Conservation (phyloP, 1,284 basidiomycete species). For the Cutaneotrichosporon cutaneum region DNA sequence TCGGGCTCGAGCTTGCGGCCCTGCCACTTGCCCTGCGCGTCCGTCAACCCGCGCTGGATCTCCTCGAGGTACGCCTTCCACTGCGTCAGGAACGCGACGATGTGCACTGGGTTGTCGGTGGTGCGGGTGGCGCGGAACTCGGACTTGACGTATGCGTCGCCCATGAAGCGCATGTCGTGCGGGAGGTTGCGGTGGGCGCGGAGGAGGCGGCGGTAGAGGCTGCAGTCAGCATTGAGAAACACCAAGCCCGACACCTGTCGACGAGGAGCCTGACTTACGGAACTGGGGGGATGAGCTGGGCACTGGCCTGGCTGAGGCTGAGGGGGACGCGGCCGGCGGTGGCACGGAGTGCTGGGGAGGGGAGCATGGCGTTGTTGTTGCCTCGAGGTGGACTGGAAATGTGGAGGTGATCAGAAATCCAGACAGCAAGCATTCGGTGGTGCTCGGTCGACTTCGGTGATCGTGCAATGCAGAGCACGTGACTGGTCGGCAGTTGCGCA, state of each 20-base stretch:
- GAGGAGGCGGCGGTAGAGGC: slow-evolving; percentile 75
- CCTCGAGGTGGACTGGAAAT: not conserved
- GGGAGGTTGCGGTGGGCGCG: slow-evolving; percentile 74
- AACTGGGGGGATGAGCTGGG: slow-evolving; percentile 73
- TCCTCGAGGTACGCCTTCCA: slow-evolving; percentile 89
- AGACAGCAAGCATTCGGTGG: not conserved
- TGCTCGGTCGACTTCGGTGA: not conserved
- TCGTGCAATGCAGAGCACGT: not conserved
- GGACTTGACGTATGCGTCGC: slow-evolving; percentile 83
- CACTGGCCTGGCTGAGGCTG: slow-evolving; percentile 60
- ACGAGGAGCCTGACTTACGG: slow-evolving; percentile 60
- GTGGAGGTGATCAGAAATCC: slow-evolving; percentile 3
- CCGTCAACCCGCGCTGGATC: slow-evolving; percentile 48
- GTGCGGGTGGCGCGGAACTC: slow-evolving; percentile 79
- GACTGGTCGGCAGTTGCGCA: not conserved
- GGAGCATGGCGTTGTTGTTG: slow-evolving; percentile 54
- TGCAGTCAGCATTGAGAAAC: too few relatives aligned
- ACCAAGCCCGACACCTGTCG: too few relatives aligned
- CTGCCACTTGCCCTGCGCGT: slow-evolving; percentile 53
- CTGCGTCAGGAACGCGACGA: slow-evolving; percentile 87
- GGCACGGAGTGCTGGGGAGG: slow-evolving; percentile 52
- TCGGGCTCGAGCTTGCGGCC: slow-evolving; percentile 73
- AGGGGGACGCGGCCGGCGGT: slow-evolving; percentile 64
- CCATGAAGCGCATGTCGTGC: slow-evolving; percentile 75
- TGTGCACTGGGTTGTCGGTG: slow-evolving; percentile 79